Base-by-base conservation (phyloP, 1,139 yeast genomes). In the Taphrina confusa region DNA sequence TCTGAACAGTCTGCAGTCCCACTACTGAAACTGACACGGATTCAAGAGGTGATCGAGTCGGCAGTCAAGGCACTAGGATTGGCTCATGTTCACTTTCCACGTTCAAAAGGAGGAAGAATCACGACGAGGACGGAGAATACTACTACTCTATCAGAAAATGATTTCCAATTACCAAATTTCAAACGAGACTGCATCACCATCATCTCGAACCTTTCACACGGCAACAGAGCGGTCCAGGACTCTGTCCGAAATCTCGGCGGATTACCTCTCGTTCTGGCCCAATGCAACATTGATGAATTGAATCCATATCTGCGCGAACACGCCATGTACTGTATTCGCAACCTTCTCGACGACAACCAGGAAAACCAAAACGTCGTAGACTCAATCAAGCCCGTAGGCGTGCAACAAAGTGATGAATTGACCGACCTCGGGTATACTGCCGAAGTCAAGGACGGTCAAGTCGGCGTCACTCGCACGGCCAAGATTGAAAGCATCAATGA, bases 241-340 rank as follows among this genome's bases (percentile, higher is more conserved):
- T 70, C 74, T 51, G 77, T 87, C 25, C 76, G 97, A 49, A 79
- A 79, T 37, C 68, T 77, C 0, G 88, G 85, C 57, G 95, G 91
- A 0, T 71, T 92, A 8, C 86, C 83, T 60, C 72, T 88, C 20
- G 78, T 91, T 0, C 74, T 92, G 25, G 87, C 94, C 1, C 87
- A 84, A 66, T 90, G 97, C 73, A 80, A 85, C 40, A 84, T 92
- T 51, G 98, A 92, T 71, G 85, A 83, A 55, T 83, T 86, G 68
- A 94, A 92, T 68, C 97, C 97, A 0, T 90, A 66, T 68, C 85
- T 92, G 63, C 86, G 88, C 65, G 98, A 92, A 69, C 76, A 94
- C 63, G 81, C 96, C 1, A 86, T 92, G 33, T 73, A 91, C 11
- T 88, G 96, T 67, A 71, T 92, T 46, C 81, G 85, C 65, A 84